A percentile compares a stretch with the other conserved stretches of the same genome.
Evolutionary conservation across 208 protist species (phyloP).

Genomic region (Leptomonas pyrrhocoris): DNA sequence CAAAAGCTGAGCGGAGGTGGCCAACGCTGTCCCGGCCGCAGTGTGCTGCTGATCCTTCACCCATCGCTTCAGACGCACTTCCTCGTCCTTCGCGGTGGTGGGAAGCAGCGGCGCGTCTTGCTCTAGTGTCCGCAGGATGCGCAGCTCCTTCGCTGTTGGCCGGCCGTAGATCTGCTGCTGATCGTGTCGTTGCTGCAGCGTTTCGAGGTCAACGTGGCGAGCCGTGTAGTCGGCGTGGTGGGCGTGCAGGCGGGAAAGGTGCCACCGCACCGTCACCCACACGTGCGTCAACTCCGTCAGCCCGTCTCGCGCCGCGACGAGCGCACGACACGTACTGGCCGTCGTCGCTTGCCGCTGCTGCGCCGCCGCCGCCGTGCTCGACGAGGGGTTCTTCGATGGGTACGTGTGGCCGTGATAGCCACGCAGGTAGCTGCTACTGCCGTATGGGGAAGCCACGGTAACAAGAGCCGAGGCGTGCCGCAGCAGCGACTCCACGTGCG

Average conservation of each 20-base stretch:
- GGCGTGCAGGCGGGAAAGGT: conserved; percentile 48
- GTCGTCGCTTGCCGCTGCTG: too few relatives aligned
- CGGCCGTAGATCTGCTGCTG: conserved; percentile 71
- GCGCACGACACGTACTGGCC: conserved; percentile 1
- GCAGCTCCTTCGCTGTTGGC: conserved; percentile 70
- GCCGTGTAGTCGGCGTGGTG: conserved; percentile 48
- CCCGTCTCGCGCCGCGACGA: conserved; percentile 53
- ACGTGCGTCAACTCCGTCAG: conserved; percentile 70
- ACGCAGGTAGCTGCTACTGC: background rate
- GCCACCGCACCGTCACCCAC: conserved; percentile 62
- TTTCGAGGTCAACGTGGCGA: conserved; percentile 61
- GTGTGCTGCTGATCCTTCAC: conserved; percentile 31
- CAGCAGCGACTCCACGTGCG: conserved; percentile 26
- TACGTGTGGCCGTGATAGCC: background rate
- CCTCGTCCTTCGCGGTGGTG: conserved; percentile 55
- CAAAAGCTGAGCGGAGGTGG: conserved; percentile 44
- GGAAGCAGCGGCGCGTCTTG: conserved; percentile 57
- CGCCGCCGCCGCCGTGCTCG: background rate
- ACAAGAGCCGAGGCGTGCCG: background rate
- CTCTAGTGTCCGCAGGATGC: conserved; percentile 60
- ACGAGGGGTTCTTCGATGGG: background rate
- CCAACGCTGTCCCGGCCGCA: conserved; percentile 11
- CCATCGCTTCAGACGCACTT: conserved; percentile 55
- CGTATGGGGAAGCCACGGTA: background rate
- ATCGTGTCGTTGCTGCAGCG: conserved; percentile 61